A percentile compares a stretch with the other conserved stretches of the same genome.
Conservation (phyloP, 257 asterid genomes). For the Gentiana macrophylla region DNA sequence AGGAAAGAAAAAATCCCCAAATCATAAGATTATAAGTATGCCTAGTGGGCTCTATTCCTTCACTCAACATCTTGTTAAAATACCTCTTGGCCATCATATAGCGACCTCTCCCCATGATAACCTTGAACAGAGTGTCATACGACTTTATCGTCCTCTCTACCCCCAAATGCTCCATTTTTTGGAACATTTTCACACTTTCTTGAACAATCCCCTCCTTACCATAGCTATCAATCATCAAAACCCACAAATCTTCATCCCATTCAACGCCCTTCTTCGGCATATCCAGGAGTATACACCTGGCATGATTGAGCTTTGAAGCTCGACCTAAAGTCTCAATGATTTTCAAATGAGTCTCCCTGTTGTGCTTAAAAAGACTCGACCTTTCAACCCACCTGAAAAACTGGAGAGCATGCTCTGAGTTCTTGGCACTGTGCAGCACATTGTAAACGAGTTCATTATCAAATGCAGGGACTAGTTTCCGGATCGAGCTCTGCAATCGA, state of each 20-base stretch:
- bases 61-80: conserved; percentile 67
- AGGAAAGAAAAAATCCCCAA: conserved; percentile 79
- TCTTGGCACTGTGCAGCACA: conserved; percentile 57
- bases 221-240: conserved; percentile 64
- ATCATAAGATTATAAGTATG: conserved; percentile 70
- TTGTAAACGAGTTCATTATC: conserved; percentile 73
- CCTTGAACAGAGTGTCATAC: conserved; percentile 64
- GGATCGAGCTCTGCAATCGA: conserved; percentile 78
- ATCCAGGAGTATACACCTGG: conserved; percentile 75
- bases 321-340: conserved; percentile 70
- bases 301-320: conserved; percentile 71
- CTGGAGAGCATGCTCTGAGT: conserved; percentile 83
- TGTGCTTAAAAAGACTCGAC: conserved; percentile 50
- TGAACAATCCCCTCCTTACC: conserved; percentile 84
- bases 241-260: conserved; percentile 96
- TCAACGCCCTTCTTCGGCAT: conserved; percentile 73
- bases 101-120: conserved; percentile 67
- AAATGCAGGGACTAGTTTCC: conserved; percentile 53
- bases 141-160: conserved; percentile 54
- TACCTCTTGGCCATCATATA: conserved; percentile 84
- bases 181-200: conserved; percentile 83
- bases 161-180: conserved; percentile 73
- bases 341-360: conserved; percentile 58
- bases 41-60: conserved; percentile 69
- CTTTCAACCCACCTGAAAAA: conserved; percentile 94